A percentile compares a stretch with the other conserved stretches of the same genome.
Conservation (phyloP, 164 flowering plant species). For the Tinospora cordifolia region DNA sequence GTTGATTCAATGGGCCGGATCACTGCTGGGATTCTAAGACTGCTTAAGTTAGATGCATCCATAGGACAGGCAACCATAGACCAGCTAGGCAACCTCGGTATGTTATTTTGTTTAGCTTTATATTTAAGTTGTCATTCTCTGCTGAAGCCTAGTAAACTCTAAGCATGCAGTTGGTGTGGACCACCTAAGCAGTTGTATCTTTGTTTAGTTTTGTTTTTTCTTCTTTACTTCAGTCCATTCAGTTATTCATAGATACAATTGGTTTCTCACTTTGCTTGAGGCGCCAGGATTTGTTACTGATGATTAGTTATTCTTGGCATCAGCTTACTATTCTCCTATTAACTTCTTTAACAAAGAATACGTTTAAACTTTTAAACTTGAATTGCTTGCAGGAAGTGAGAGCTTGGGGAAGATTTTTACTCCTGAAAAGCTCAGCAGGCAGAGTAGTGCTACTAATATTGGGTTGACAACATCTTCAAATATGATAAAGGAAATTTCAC, state of each 20-base stretch:
- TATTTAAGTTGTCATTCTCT: not conserved
- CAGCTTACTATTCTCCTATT: not conserved
- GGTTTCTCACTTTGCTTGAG: too few species aligned
- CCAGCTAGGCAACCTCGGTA: slow-evolving; percentile 92
- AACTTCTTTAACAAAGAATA: not conserved
- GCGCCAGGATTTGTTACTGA: too few species aligned
- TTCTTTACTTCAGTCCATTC: not conserved
- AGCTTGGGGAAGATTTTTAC: slow-evolving; percentile 66
- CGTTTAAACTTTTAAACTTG: not conserved
- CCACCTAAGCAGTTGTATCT: not conserved
- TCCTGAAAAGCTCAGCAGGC: slow-evolving; percentile 43
- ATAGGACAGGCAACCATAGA: slow-evolving; percentile 72
- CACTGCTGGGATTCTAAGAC: slow-evolving; percentile 71
- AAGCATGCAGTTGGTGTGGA: not conserved
- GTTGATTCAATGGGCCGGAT: slow-evolving; percentile 90
- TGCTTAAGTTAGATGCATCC: slow-evolving; percentile 74
- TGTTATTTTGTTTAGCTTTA: not conserved
- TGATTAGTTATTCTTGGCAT: too few species aligned
- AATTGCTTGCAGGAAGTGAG: slow-evolving; percentile 57
- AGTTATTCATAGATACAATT: too few species aligned
- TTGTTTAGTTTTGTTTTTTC: not conserved
- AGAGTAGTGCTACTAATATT: slow-evolving; percentile 25
- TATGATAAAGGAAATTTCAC: slow-evolving; percentile 18
- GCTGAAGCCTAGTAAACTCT: not conserved
- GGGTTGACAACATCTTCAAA: slow-evolving; percentile 28